Percentiles rank a stretch among this genome's conserved stretches.
Conservation (phyloP, 2,329 filamentous ascomycete species). For the Aspergillus tanneri region DNA sequence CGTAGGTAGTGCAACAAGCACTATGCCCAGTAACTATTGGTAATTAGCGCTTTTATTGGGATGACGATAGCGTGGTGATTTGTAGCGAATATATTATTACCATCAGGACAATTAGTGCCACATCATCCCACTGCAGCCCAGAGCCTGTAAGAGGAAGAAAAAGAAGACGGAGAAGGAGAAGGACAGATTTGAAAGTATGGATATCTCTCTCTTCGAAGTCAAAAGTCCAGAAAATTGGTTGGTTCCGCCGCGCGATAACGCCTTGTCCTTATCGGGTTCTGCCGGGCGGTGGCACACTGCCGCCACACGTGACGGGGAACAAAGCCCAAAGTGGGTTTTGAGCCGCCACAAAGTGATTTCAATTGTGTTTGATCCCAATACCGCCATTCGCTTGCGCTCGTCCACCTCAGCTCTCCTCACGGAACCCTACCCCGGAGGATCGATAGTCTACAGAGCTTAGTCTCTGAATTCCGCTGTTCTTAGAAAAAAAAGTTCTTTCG, state of each 20-base stretch:
- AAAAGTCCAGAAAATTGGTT: not conserved
- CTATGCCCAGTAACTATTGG: conserved; percentile 18
- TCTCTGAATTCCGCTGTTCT: conserved; percentile 1
- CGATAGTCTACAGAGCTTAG: not conserved
- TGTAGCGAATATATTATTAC: not conserved
- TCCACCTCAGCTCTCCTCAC: conserved; percentile 15
- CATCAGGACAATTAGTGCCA: not conserved
- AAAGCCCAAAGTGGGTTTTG: conserved; percentile 39
- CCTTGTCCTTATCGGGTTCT: conserved; percentile 13
- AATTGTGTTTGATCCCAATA: conserved; percentile 30
- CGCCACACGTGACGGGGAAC: conserved; percentile 21
- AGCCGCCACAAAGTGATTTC: conserved; percentile 41
- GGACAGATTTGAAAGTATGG: no score
- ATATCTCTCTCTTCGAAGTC: no score
- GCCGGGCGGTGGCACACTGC: conserved; percentile 19
- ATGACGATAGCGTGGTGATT: conserved; percentile 4
- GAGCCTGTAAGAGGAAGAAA: not conserved
- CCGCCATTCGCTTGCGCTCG: conserved; percentile 11
- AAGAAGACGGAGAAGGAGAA: not conserved
- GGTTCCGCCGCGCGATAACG: conserved; percentile 2
- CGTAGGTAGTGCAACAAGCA: conserved; percentile 23
- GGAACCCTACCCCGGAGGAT: conserved; percentile 6
- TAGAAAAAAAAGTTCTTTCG: conserved; percentile 4
- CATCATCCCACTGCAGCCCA: not conserved
- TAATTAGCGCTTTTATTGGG: conserved; percentile 20